Conservation (phyloP, 2,329 filamentous ascomycete genomes). For the Fusarium pininemorale region DNA sequence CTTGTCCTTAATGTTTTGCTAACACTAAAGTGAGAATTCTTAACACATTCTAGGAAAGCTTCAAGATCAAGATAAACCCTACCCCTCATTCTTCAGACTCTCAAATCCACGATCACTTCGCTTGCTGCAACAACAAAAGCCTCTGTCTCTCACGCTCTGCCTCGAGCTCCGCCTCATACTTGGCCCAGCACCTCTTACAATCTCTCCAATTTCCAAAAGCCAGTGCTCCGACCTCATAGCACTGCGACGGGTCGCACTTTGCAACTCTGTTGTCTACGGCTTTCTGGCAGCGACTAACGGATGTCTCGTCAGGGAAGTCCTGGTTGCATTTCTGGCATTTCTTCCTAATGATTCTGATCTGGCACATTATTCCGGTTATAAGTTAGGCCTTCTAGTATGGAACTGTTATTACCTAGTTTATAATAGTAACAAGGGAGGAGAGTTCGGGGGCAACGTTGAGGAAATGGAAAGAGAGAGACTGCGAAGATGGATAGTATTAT, state of each 20-base stretch:
- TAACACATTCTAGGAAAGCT: background rate
- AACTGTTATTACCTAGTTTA: background rate
- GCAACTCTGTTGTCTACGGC: background rate
- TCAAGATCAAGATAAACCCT: no score
- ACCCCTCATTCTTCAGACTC: no score
- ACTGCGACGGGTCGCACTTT: background rate
- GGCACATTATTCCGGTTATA: background rate
- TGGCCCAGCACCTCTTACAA: background rate
- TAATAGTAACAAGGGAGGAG: no score
- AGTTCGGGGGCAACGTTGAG: rapidly evolving
- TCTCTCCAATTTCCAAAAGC: background rate
- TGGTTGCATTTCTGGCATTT: background rate
- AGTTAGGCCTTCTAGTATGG: rapidly evolving
- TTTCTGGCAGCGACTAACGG: background rate
- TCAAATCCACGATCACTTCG: background rate
- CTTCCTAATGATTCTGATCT: background rate
- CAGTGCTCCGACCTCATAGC: background rate
- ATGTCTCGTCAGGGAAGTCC: background rate
- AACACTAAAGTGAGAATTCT: background rate
- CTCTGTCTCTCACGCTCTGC: background rate
- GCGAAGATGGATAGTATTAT: background rate
- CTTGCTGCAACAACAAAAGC: background rate
- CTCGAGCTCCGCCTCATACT: background rate
- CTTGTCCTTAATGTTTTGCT: no score
- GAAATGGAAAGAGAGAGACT: background rate